Evolutionary conservation across 1,284 basidiomycete species (phyloP).

Genomic region (Taiwanofungus camphoratus): DNA sequence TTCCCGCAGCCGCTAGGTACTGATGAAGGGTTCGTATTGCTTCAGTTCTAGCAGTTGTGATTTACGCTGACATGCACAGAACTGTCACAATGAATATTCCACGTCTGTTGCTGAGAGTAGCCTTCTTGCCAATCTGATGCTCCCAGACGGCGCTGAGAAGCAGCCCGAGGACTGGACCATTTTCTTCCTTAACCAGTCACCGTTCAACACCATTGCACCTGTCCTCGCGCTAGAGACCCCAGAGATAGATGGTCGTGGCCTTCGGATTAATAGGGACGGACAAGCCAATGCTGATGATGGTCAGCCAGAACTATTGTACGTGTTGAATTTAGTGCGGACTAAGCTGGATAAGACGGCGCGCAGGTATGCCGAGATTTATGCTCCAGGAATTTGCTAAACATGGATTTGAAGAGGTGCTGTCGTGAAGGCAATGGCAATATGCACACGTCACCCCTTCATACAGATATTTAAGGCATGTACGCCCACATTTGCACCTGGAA

Average conservation of each 20-base stretch:
- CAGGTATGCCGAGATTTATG: slow-evolving; percentile 47
- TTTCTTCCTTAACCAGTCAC: slow-evolving; percentile 94
- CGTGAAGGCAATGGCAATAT: slow-evolving; percentile 95
- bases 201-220: slow-evolving; percentile 79
- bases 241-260: slow-evolving; percentile 35
- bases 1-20: slow-evolving; percentile 89
- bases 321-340: slow-evolving; percentile 92
- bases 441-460: slow-evolving; percentile 92
- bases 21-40: slow-evolving; percentile 78
- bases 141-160: slow-evolving; percentile 95
- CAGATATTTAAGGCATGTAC: slow-evolving; percentile 89
- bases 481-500: background rate
- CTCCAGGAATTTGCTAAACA: slow-evolving; percentile 6
- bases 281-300: slow-evolving; percentile 29
- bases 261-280: slow-evolving; percentile 33
- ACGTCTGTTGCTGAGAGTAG: slow-evolving; percentile 38
- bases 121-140: slow-evolving; percentile 93
- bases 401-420: slow-evolving; percentile 71
- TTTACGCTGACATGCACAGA: too few species aligned
- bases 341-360: slow-evolving; percentile 88
- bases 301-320: slow-evolving; percentile 72
- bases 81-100: too few species aligned
- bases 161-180: slow-evolving; percentile 97
- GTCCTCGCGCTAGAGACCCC: slow-evolving; percentile 70
- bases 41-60: background rate